Base-by-base conservation (phyloP, 179 eudicot species). In the Camellia oleifera region DNA sequence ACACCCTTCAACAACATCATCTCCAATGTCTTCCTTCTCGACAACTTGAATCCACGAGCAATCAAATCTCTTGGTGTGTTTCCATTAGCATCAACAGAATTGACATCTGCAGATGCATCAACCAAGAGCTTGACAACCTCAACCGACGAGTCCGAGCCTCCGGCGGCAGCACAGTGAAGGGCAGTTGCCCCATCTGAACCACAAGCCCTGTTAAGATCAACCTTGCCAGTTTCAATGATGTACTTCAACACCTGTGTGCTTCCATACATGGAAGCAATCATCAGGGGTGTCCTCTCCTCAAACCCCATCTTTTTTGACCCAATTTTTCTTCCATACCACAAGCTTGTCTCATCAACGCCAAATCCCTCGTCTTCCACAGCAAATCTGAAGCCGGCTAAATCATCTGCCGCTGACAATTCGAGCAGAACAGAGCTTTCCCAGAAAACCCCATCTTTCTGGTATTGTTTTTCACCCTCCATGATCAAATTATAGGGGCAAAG, bases 351-450 rank as follows among this genome's bases (percentile, higher is more conserved):
- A 75, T 91, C 84, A 13, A 89, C 56, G 11, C 76, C 46, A 5
- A 23, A 6, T 20, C 89, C 88, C 63, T 81, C 53, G 0, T 84
- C 82, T 81, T 95, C 97, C 20, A 91, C 88, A 0, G 89, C 88
- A 14, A 6, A 8, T 77, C 79, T 82, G 84, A 95, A 95, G 78
- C 77, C 77, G 0, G 77, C 78, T 0, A 92, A 26, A 69, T 95
- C 94, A 57, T 91, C 95, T 0, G 85, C 45, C 17, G 99, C 98
- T 3, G 99, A 91, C 0, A 90, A 79, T 81, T 95, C 99, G n/a
- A 95, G 99, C 79, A 94, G 53, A 46, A 85, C 75, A 7, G 97
- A 89, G 64, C 82, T 77, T 13, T 75, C 54, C 3, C 17, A 10
- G 23, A 79, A 60, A 50, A 54, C 17, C 66, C 77, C 76, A 44